Evolutionary conservation across 768 basidiomycete genomes (phyloP), one percentile per base, ranked within the genome.

Genomic region (button mushroom (Agaricus bisporus)): DNA sequence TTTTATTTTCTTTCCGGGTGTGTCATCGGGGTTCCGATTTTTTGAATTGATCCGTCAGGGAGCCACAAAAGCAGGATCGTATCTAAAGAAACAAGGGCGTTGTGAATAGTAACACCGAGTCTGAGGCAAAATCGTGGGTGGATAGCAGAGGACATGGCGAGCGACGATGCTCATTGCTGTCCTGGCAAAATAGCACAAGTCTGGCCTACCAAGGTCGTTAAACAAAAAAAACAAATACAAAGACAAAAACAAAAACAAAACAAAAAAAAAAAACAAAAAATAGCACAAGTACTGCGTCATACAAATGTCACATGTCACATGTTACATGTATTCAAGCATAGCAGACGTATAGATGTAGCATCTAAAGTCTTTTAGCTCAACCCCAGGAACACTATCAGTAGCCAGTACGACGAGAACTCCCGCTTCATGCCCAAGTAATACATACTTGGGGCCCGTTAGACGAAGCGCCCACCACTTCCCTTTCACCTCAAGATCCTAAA

Each of bases 31-130:
- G 12, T 41, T 11, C 36, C 43, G 35, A 8, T 52, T 44, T 36
- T 52, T 52, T 17, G 51, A 11, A 32, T 52, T 52, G 9, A 52
- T 43, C 51, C 51, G 45, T 52, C 51, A 20, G 2, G 51, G 51
- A 7, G 42, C 43, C 0, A 35, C 18, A 7, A 45, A 43, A 8
- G 51, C 28, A 10, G 43, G 43, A 5, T 20, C 25, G 17, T 49
- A 25, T 20, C 37, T 29, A 14, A 49, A 15, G 22, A 49, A 25
- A 38, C 25, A 37, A 12, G 42, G 22, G 42, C 18, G 42, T 22
- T 37, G n/a, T 5, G 51, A n/a, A 36, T 26, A 14, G 28, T 9
- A 22, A 35, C 18, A 14, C 35, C 41, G n/a, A 15, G 41, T 51
- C 28, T 20, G 41, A 11, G 49, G 41, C 8, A 25, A 18, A 20